phyloP scores from a whole-genome alignment of 2,329 filamentous ascomycete species.

The Fusarium cyanostomum region DNA sequence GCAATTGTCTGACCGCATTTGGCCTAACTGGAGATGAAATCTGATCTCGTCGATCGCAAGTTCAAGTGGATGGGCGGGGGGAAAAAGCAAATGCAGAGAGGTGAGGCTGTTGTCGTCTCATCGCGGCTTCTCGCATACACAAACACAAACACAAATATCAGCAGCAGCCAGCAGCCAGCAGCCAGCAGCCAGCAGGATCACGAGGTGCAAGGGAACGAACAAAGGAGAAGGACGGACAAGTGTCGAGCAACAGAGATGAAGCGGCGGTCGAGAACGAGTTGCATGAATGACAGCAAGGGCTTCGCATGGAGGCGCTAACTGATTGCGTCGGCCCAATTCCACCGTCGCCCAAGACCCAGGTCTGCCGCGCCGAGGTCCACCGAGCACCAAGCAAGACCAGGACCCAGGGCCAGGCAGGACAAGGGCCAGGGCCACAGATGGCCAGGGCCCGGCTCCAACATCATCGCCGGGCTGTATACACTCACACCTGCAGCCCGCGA shows the following conservation, averaged over 20 bases:
- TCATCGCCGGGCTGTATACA: constrained; percentile 8
- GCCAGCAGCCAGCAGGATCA: background rate
- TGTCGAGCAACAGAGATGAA: constrained; percentile 6
- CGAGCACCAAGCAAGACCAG: constrained; percentile 2
- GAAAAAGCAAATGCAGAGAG: background rate
- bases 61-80: background rate
- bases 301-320: constrained; percentile 30
- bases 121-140: background rate
- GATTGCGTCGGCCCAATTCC: constrained; percentile 35
- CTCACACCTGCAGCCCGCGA: constrained; percentile 10
- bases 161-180: no score
- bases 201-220: constrained; percentile 8
- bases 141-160: background rate
- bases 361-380: constrained; percentile 31
- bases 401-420: constrained; percentile 14
- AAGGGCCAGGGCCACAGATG: no score
- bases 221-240: background rate
- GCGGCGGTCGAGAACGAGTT: constrained; percentile 19
- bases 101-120: background rate
- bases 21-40: background rate
- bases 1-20: background rate
- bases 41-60: background rate
- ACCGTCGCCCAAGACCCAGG: constrained; percentile 23
- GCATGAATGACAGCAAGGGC: constrained; percentile 36
- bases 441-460: no score